Evolutionary conservation across 495 filamentous ascomycete species (phyloP).

Genomic region (Terfezia boudieri): DNA sequence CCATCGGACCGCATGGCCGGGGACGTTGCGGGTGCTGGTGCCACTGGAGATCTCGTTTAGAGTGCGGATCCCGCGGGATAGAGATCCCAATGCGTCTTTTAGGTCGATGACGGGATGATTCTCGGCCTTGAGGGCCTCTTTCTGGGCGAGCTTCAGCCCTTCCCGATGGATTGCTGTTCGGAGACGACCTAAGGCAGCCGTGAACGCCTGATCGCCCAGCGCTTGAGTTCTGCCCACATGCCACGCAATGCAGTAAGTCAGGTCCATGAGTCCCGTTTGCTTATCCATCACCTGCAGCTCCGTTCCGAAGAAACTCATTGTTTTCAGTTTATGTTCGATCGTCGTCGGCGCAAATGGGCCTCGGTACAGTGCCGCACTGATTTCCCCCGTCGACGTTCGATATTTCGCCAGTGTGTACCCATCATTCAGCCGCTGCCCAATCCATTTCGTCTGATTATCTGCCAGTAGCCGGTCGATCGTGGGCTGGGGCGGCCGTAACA

Average conservation of each 20-base stretch:
- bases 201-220: slow-evolving; percentile 9
- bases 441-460: not conserved
- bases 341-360: slow-evolving; percentile 23
- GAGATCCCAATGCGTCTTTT: not conserved
- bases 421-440: slow-evolving; percentile 11
- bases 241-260: slow-evolving; percentile 28
- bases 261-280: slow-evolving; percentile 25
- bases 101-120: not conserved
- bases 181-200: slow-evolving; percentile 1
- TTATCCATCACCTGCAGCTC: slow-evolving; percentile 27
- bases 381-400: slow-evolving; percentile 23
- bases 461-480: not conserved
- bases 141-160: not conserved
- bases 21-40: not conserved
- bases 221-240: slow-evolving; percentile 21
- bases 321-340: not conserved
- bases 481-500: slow-evolving; percentile 2
- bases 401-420: slow-evolving; percentile 24
- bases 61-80: not conserved
- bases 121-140: not conserved
- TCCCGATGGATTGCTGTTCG: not conserved
- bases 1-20: not conserved
- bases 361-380: slow-evolving; percentile 21
- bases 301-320: not conserved
- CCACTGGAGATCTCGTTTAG: not conserved